Evolutionary conservation across 805 yeast species (phyloP).

Genomic region (Candida maesae): DNA sequence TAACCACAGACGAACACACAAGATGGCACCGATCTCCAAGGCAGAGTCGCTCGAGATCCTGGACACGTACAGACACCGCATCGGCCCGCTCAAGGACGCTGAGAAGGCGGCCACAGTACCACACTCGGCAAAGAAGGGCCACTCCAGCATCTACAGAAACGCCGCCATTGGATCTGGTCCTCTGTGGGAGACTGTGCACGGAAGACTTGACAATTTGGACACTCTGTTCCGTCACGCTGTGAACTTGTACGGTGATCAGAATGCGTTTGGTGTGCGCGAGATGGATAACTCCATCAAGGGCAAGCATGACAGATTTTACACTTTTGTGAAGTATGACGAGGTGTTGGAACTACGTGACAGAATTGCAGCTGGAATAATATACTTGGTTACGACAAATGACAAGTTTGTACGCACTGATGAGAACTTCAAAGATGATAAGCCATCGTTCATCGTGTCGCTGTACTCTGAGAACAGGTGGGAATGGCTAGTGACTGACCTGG

Average conservation of each 20-base stretch:
- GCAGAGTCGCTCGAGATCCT: constrained; percentile 13
- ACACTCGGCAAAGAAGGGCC: constrained; percentile 5
- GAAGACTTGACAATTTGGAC: constrained; percentile 7
- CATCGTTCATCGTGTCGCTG: constrained; percentile 36
- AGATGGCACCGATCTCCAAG: constrained; percentile 6
- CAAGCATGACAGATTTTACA: constrained; percentile 38
- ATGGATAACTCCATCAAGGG: constrained; percentile 27
- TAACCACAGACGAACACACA: not conserved
- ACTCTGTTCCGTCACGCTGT: constrained; percentile 19
- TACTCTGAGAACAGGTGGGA: constrained; percentile 56
- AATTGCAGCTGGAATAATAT: constrained; percentile 52
- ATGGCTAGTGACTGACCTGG: constrained; percentile 66
- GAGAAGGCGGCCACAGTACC: constrained; percentile 6
- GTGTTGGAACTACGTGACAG: constrained; percentile 38
- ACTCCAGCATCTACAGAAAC: constrained; percentile 11
- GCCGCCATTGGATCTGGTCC: constrained; percentile 1
- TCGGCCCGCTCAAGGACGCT: constrained; percentile 5
- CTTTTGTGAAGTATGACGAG: constrained; percentile 36
- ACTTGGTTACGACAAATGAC: constrained; percentile 25
- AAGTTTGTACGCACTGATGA: constrained; percentile 34
- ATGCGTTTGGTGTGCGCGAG: constrained; percentile 36
- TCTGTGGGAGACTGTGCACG: constrained; percentile 5
- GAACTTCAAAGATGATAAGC: constrained; percentile 6
- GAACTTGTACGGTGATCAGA: constrained; percentile 23
- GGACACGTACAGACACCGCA: constrained; percentile 7